phyloP scores from a whole-genome alignment of 2,329 filamentous ascomycete genomes.

The Neopestalotiopsis sp. region DNA sequence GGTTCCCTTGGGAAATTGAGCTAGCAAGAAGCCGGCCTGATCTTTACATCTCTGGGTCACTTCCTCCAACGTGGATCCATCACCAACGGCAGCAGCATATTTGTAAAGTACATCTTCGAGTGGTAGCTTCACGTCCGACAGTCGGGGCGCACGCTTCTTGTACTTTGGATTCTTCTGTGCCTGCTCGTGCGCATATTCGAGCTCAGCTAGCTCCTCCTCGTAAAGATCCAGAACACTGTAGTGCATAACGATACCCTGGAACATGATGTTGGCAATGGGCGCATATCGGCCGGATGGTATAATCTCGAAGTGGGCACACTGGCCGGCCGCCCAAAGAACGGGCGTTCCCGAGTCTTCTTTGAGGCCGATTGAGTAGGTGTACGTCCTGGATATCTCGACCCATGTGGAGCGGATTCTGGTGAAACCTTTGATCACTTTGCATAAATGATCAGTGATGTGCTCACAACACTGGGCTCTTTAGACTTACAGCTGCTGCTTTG shows the following conservation, averaged over 20 bases:
- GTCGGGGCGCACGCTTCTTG: conserved; percentile 21
- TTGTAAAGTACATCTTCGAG: conserved; percentile 42
- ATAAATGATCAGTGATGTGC: neutral
- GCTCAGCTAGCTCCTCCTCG: conserved; percentile 33
- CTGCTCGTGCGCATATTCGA: conserved; percentile 37
- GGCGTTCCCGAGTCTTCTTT: conserved; percentile 52
- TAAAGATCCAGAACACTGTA: conserved; percentile 68
- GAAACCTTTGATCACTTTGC: conserved; percentile 40
- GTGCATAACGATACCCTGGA: conserved; percentile 67
- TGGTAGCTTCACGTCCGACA: conserved; percentile 33
- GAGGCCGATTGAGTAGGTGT: conserved; percentile 59
- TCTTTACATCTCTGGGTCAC: conserved; percentile 51
- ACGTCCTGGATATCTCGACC: conserved; percentile 60
- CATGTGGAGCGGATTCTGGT: conserved; percentile 36
- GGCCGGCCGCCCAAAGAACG: conserved; percentile 70
- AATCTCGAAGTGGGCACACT: conserved; percentile 73
- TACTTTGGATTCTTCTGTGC: conserved; percentile 41
- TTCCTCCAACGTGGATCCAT: conserved; percentile 58
- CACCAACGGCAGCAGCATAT: conserved; percentile 59
- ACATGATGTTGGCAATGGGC: conserved; percentile 62
- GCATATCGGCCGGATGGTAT: conserved; percentile 63
- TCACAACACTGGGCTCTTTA: neutral
- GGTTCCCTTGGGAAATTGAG: conserved; percentile 57
- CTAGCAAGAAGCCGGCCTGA: conserved; percentile 58
- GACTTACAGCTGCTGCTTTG: conserved; percentile 44